Percentiles rank a stretch among this genome's conserved stretches.
Conservation (phyloP, 129 eudicot species). For the Flaveria brownii region DNA sequence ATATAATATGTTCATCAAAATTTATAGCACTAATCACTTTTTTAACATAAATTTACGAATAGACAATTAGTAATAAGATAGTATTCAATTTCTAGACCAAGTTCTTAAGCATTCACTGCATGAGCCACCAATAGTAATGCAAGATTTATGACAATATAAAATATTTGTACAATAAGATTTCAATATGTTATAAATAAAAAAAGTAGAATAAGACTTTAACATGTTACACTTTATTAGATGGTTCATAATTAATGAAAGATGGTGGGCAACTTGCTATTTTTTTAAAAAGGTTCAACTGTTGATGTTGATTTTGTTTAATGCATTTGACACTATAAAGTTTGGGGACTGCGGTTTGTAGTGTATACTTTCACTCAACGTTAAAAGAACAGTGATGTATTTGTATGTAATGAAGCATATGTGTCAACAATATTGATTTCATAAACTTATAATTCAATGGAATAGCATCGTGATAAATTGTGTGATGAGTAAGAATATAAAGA, state of each 20-base stretch:
- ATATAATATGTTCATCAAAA: no score
- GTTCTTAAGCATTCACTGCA: no score
- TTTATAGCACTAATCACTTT: no score
- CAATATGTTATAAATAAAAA: not conserved
- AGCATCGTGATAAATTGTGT: not conserved
- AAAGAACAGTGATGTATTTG: not conserved
- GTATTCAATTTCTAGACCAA: no score
- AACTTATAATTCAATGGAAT: not conserved
- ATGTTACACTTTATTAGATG: not conserved
- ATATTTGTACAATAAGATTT: conserved; percentile 8
- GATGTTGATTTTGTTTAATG: not conserved
- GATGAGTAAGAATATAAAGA: not conserved
- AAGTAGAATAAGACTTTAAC: not conserved
- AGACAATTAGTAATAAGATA: no score
- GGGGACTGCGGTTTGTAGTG: not conserved
- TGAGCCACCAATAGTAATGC: no score
- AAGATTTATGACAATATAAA: no score
- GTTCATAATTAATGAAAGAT: not conserved
- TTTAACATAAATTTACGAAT: no score
- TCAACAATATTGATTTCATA: not conserved
- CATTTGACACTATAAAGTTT: not conserved
- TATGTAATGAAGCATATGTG: not conserved
- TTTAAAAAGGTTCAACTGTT: not conserved
- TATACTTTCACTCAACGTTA: not conserved
- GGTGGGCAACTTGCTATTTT: not conserved